phyloP scores from a whole-genome alignment of 345 rosid species.

The Hirschfeldia incana region DNA sequence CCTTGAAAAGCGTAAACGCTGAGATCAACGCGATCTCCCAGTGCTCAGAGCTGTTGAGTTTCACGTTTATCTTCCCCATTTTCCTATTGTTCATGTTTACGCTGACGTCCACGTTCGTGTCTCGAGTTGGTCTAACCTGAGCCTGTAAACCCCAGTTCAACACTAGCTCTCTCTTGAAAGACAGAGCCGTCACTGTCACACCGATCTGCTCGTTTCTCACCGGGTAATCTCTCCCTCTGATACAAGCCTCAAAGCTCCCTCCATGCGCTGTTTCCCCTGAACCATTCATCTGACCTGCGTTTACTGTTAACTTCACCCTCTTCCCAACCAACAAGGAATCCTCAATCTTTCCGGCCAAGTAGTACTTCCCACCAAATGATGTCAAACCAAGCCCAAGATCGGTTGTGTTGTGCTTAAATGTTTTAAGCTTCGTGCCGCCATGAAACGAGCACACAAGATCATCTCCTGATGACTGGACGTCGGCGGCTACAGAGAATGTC shows the following conservation, averaged over 20 bases:
- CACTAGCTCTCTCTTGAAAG: slow-evolving; percentile 67
- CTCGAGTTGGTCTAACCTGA: slow-evolving; percentile 59
- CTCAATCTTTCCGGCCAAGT: slow-evolving; percentile 73
- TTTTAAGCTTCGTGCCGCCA: slow-evolving; percentile 62
- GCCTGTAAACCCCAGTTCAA: slow-evolving; percentile 73
- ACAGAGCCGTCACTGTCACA: slow-evolving; percentile 61
- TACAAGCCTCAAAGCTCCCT: slow-evolving; percentile 66
- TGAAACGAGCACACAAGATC: slow-evolving; percentile 65
- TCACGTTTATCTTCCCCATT: slow-evolving; percentile 71
- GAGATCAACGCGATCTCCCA: slow-evolving; percentile 65
- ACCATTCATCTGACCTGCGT: slow-evolving; percentile 70
- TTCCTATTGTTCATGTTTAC: slow-evolving; percentile 71
- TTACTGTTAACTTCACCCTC: slow-evolving; percentile 62
- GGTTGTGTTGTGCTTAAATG: slow-evolving; percentile 56
- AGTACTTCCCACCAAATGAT: slow-evolving; percentile 61
- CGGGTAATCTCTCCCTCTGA: slow-evolving; percentile 85
- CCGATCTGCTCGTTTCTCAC: slow-evolving; percentile 59
- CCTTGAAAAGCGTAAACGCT: slow-evolving; percentile 54
- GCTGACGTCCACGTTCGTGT: slow-evolving; percentile 51
- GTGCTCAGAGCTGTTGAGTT: slow-evolving; percentile 68
- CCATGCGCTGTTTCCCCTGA: slow-evolving; percentile 64
- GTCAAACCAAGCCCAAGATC: slow-evolving; percentile 68
- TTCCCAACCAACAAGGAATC: slow-evolving; percentile 71
- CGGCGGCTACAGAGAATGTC: slow-evolving; percentile 61
- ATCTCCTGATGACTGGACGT: slow-evolving; percentile 77